Conservation (phyloP, 2,329 filamentous ascomycete genomes). For the Pseudofabraea citricarpa region DNA sequence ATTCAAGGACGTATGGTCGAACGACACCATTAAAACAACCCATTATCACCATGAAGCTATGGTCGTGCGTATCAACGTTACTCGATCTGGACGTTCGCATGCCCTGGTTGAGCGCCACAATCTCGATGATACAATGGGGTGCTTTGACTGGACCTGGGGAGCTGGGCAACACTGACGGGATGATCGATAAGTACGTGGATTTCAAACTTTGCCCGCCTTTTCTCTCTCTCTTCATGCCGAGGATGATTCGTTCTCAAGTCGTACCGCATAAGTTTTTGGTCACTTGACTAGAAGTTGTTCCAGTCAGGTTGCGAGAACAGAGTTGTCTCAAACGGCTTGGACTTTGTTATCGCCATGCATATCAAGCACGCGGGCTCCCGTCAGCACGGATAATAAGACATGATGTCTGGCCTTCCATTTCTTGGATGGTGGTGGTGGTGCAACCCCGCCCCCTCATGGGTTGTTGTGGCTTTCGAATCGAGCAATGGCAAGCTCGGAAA, state of each 20-base stretch:
- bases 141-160: constrained; percentile 69
- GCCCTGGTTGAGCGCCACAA: constrained; percentile 79
- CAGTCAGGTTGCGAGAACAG: constrained; percentile 23
- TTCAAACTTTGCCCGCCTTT: constrained; percentile 12
- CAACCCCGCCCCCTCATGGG: constrained; percentile 9
- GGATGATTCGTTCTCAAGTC: constrained; percentile 10
- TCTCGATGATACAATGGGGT: constrained; percentile 73
- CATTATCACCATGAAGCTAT: constrained; percentile 71
- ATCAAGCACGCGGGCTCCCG: constrained; percentile 16
- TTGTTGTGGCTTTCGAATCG: constrained; percentile 7
- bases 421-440: constrained; percentile 10
- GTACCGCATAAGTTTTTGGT: constrained; percentile 51
- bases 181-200: constrained; percentile 73
- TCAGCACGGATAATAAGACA: neutral
- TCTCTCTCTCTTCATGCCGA: constrained; percentile 11
- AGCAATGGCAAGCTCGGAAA: constrained; percentile 15
- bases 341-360: constrained; percentile 25
- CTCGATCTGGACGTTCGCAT: constrained; percentile 74
- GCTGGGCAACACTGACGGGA: constrained; percentile 69
- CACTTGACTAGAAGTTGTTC: constrained; percentile 48
- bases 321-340: constrained; percentile 13
- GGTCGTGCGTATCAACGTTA: constrained; percentile 67
- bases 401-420: neutral
- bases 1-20: constrained; percentile 7
- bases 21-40: constrained; percentile 22